Base-by-base conservation (phyloP, 73 alveolate species). In the Uronychia binucleata region DNA sequence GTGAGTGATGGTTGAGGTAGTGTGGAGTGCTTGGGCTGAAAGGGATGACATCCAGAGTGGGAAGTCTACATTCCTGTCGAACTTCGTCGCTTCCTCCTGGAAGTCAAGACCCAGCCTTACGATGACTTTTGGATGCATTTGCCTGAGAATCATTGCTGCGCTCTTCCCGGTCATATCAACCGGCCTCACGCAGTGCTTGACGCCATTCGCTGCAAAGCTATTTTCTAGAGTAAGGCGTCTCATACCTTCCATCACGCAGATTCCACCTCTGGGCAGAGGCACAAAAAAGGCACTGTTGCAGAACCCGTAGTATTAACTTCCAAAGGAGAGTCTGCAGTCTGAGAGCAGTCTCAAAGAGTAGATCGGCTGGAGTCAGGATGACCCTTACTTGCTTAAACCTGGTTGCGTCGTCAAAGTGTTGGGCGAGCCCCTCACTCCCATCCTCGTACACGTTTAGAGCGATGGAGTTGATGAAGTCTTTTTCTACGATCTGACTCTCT, bases 401-500 rank as follows among this genome's bases (percentile, higher is more conserved):
- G 31, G 91, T 93, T 34, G 98, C 98, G 88, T 95, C 98, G 85
- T 95, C 98, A 88, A 94, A 95, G 82, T 95, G 98, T 78, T 93
- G 86, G 5, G 97, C 98, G 58, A 95, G 89, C 28, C 98, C 98
- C 91, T 95, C 98, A 33, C 90, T 95, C n/a, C 98, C 98, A 88
- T 95, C 98, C 59, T 95, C 98, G 80, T 95, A 95, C 30, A 95
- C 95, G 77, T 95, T 95, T 84, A 94, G 80, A 0, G 98, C 98
- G 34, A 93, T 85, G 31, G 96, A 91, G 83, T 95, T 95, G 25
- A 94, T 93, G 84, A 95, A 95, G 58, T 84, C 88, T 80, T 95
- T 76, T 30, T 74, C 86, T 57, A 86, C 79, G 14, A 93, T 86
- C 34, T 88, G 79, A 19, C 84, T 78, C 57, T 93, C 82, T 57